Evolutionary conservation across 2,329 filamentous ascomycete genomes (phyloP).

Genomic region (Phialocephala subalpina): DNA sequence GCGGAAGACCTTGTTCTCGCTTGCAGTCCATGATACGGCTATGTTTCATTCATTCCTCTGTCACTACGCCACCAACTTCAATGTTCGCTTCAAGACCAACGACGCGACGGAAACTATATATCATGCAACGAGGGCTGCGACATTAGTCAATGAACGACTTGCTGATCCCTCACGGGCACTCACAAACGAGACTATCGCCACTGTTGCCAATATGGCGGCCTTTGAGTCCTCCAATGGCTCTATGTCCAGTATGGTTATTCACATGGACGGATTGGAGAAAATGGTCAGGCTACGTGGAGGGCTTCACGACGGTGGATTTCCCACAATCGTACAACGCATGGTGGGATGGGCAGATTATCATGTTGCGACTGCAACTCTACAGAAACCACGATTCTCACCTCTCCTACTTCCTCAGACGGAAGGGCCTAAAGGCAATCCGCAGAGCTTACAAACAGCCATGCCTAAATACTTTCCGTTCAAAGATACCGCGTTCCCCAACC

Average conservation of each 20-base stretch:
- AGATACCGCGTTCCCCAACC: background rate
- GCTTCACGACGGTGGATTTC: conserved; percentile 21
- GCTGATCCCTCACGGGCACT: conserved; percentile 9
- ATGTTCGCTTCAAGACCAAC: conserved; percentile 11
- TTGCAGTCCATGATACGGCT: conserved; percentile 21
- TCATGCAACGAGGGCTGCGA: conserved; percentile 7
- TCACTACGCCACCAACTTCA: conserved; percentile 21
- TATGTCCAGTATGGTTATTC: conserved; percentile 19
- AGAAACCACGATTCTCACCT: conserved; percentile 22
- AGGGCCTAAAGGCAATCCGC: background rate
- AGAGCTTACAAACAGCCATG: background rate
- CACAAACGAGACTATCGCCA: conserved; percentile 19
- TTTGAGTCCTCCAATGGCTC: conserved; percentile 27
- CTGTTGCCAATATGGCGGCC: conserved; percentile 23
- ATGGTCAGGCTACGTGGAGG: conserved; percentile 29
- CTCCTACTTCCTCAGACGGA: conserved; percentile 17
- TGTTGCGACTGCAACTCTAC: conserved; percentile 14
- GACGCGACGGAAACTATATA: conserved; percentile 14
- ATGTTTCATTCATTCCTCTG: conserved; percentile 25
- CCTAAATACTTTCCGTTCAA: background rate
- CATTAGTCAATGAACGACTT: conserved; percentile 21
- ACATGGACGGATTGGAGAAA: conserved; percentile 25
- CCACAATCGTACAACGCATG: conserved; percentile 23
- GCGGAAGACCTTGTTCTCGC: conserved; percentile 20
- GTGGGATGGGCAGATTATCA: conserved; percentile 26